Percentiles rank a stretch among this genome's conserved stretches.
Evolutionary conservation across 1,139 yeast genomes (phyloP).

Genomic region (Yamadazyma blattariae): DNA sequence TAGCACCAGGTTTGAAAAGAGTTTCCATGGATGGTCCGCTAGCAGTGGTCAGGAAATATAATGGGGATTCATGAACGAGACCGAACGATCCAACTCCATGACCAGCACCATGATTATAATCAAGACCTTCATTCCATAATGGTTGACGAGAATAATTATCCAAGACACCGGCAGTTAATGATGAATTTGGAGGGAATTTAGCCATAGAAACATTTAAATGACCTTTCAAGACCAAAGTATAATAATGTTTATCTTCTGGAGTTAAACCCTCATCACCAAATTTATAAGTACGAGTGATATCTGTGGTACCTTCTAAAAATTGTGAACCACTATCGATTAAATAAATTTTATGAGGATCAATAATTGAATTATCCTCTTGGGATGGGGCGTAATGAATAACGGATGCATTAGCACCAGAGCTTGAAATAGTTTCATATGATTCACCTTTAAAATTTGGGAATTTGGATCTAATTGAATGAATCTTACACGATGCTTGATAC

Average conservation of each 20-base stretch:
- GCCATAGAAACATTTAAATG: conserved; percentile 55
- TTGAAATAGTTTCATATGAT: conserved; percentile 53
- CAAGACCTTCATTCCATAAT: conserved; percentile 51
- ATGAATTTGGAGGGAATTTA: conserved; percentile 40
- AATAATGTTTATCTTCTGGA: conserved; percentile 34
- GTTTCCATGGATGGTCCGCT: conserved; percentile 33
- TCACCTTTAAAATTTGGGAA: conserved; percentile 50
- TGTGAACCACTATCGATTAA: conserved; percentile 57
- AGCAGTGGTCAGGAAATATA: conserved; percentile 40
- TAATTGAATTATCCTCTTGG: conserved; percentile 30
- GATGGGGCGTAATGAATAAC: conserved; percentile 58
- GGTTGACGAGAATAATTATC: conserved; percentile 53
- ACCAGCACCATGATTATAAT: conserved; percentile 58
- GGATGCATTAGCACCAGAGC: conserved; percentile 54
- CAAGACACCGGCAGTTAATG: conserved; percentile 41
- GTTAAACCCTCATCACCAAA: conserved; percentile 29
- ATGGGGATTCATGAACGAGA: conserved; percentile 56
- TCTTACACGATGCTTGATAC: conserved; percentile 43
- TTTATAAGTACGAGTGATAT: conserved; percentile 52
- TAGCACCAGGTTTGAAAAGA: conserved; percentile 44
- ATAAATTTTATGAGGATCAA: conserved; percentile 42
- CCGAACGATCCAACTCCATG: conserved; percentile 61
- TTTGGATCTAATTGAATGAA: conserved; percentile 36
- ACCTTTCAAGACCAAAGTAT: conserved; percentile 53
- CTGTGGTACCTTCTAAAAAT: conserved; percentile 58